Percentiles rank a stretch among this genome's conserved stretches.
Conservation (phyloP, 129 eudicot genomes). For the Centaurea solstitialis region DNA sequence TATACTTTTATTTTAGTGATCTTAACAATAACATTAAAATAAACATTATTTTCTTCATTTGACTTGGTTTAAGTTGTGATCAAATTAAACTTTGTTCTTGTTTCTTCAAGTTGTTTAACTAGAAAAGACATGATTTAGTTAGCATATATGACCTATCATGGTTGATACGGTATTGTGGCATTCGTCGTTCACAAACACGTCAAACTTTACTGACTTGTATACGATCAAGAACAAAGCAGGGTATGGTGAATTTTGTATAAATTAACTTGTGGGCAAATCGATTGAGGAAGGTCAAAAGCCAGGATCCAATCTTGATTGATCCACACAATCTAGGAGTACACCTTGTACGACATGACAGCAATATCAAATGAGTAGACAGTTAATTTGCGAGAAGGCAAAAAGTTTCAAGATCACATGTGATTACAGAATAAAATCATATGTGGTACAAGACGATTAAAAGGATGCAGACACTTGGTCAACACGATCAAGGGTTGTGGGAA, state of each 20-base stretch:
- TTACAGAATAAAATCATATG: too few species aligned
- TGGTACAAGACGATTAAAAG: too few species aligned
- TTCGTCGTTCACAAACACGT: constrained; percentile 30
- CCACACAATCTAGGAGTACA: background rate
- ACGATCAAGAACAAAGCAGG: background rate
- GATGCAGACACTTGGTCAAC: too few species aligned
- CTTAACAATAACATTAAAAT: background rate
- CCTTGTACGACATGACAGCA: too few species aligned
- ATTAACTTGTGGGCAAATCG: background rate
- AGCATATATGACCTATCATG: background rate
- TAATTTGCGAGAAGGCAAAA: too few species aligned
- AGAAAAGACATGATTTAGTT: background rate
- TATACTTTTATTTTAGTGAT: too few species aligned
- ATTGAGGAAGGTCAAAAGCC: background rate
- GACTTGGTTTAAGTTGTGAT: background rate
- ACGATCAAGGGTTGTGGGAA: too few species aligned
- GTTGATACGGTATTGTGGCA: background rate
- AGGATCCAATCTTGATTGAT: too few species aligned
- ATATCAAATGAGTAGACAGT: background rate
- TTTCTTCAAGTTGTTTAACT: background rate
- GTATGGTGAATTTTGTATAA: background rate
- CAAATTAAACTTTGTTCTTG: background rate
- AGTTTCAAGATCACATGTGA: too few species aligned
- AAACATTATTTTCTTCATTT: background rate
- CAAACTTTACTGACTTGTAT: constrained; percentile 17